Evolutionary conservation across 1,139 yeast genomes (phyloP).

Genomic region (Hanseniaspora gamundiae): DNA sequence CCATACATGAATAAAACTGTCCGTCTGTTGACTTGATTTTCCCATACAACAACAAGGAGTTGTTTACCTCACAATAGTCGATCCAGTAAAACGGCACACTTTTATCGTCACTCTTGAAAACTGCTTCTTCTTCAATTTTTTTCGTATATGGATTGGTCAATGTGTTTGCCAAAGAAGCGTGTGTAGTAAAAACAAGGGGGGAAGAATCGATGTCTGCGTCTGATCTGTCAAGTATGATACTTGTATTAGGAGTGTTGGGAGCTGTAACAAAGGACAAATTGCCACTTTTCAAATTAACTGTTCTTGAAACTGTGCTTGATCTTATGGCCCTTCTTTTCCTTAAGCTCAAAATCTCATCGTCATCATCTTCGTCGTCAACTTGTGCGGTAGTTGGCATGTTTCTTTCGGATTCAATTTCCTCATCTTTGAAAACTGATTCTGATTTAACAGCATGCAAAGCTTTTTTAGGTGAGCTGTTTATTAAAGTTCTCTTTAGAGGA

Average conservation of each 20-base stretch:
- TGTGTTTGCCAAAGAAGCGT: neutral
- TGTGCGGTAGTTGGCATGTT: too few species aligned
- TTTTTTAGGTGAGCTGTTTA: neutral
- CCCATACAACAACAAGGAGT: conserved; percentile 68
- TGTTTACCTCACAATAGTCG: conserved; percentile 73
- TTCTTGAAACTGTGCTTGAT: conserved; percentile 25
- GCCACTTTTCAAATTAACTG: conserved; percentile 22
- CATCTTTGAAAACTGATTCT: neutral
- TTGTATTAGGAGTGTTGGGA: conserved; percentile 19
- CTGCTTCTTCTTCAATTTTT: conserved; percentile 36
- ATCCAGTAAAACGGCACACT: conserved; percentile 75
- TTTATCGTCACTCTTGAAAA: conserved; percentile 32
- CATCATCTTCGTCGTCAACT: conserved; percentile 17
- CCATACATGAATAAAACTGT: conserved; percentile 55
- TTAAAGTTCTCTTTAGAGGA: neutral
- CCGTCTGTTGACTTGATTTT: conserved; percentile 51
- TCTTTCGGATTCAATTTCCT: neutral
- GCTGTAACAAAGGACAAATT: conserved; percentile 27
- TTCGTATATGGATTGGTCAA: conserved; percentile 22
- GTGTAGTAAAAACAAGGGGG: neutral
- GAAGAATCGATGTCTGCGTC: neutral
- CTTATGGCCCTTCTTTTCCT: conserved; percentile 22
- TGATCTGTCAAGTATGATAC: neutral
- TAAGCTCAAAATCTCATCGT: conserved; percentile 6
- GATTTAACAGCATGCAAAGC: neutral